These are phyloP conservation scores for Fusarium abutilonis DNA, from an alignment of 2,329 filamentous ascomycete genomes.

Conservation along the genomic window DNA sequence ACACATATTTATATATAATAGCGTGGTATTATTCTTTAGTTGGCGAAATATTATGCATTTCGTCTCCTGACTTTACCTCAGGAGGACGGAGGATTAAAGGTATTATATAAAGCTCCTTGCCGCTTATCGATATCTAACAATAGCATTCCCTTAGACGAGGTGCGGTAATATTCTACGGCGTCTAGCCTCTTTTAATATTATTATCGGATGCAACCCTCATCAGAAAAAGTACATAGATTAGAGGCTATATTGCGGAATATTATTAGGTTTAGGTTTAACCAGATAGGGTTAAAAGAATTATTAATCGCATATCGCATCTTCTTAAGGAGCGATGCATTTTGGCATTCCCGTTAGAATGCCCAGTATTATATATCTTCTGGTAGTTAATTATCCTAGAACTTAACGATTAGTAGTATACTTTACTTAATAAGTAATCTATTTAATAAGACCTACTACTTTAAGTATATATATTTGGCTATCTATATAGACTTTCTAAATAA, in stretches of 20 bases:
- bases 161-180: neutral
- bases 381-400: slow-evolving; percentile 3
- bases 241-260: neutral
- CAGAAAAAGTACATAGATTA: slow-evolving; percentile 5
- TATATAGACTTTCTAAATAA: no score
- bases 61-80: neutral
- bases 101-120: neutral
- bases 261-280: neutral
- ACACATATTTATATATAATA: slow-evolving; percentile 7
- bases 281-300: neutral
- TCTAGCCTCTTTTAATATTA: neutral
- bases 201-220: neutral
- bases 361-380: slow-evolving; percentile 2
- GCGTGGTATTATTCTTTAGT: neutral
- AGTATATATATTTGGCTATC: neutral
- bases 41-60: neutral
- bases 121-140: slow-evolving; percentile 1
- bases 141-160: slow-evolving; percentile 8
- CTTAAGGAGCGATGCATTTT: neutral
- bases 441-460: slow-evolving; percentile 1
- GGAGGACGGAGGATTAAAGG: neutral
- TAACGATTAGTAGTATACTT: neutral
- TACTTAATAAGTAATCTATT: neutral
- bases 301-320: slow-evolving; percentile 2
- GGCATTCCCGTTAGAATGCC: slow-evolving; percentile 1